Conservation (phyloP, 2,329 filamentous ascomycete species). For the Colletotrichum sansevieriae region DNA sequence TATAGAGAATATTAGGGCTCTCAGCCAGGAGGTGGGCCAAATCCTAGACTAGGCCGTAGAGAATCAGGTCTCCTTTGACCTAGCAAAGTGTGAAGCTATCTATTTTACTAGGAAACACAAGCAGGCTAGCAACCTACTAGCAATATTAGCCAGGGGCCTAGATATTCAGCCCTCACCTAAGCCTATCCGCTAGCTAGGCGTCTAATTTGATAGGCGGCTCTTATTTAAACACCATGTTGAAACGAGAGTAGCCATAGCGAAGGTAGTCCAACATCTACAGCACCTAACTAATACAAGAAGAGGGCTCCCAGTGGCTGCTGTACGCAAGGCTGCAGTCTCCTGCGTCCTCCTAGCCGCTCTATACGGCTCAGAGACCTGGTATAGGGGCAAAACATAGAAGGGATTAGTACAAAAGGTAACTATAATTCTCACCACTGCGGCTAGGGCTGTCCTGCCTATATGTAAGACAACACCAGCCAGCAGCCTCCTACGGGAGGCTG, state of each 20-base stretch:
- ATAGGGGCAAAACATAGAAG: slow-evolving; percentile 4
- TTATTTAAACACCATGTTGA: not conserved
- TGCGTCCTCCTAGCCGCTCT: not conserved
- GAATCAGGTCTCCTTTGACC: slow-evolving; percentile 14
- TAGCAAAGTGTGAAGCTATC: slow-evolving; percentile 6
- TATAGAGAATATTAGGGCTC: not conserved
- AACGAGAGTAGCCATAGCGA: not conserved
- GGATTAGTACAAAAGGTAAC: not conserved
- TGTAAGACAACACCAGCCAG: slow-evolving; percentile 5
- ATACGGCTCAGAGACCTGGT: not conserved
- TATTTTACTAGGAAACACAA: slow-evolving; percentile 4
- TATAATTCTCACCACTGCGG: not conserved
- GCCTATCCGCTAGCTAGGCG: not conserved
- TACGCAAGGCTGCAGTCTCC: not conserved
- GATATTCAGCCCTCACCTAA: not conserved
- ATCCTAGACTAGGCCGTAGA: not conserved
- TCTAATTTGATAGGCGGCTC: slow-evolving; percentile 8
- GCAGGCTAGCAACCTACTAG: not conserved
- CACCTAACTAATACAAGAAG: not conserved
- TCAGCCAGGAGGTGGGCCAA: not conserved
- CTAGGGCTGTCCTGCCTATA: slow-evolving; percentile 5
- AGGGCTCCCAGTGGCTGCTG: not conserved
- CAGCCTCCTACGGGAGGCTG: slow-evolving; percentile 10
- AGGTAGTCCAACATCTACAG: not conserved
- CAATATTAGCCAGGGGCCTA: not conserved